Evolutionary conservation across 148 eudicot genomes (phyloP).

Genomic region (Drosera capensis): DNA sequence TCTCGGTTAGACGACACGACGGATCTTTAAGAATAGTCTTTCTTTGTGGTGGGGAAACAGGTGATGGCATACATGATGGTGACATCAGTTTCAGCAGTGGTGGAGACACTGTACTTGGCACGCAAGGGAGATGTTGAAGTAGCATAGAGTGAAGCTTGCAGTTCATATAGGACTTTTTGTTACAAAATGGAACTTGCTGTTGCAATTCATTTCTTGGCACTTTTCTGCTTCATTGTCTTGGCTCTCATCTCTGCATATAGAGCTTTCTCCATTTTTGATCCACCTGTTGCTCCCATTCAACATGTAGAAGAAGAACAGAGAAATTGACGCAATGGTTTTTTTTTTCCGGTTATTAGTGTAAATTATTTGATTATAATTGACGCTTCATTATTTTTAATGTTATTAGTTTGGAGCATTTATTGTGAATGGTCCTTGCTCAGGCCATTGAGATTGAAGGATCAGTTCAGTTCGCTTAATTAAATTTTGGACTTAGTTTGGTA

Average conservation of each 20-base stretch:
- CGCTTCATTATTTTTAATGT: background rate
- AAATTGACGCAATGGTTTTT: background rate
- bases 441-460: too few relatives aligned
- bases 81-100: constrained; percentile 52
- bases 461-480: background rate
- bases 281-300: constrained; percentile 35
- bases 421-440: background rate
- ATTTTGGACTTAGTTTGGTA: background rate
- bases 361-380: background rate
- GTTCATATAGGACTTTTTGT: constrained; percentile 62
- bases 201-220: constrained; percentile 39
- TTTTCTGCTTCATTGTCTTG: constrained; percentile 46
- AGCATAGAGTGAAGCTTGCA: constrained; percentile 85
- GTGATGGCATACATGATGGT: constrained; percentile 70
- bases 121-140: constrained; percentile 48
- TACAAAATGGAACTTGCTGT: constrained; percentile 36
- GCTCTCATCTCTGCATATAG: constrained; percentile 65
- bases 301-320: constrained; percentile 9
- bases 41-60: constrained; percentile 14
- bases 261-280: constrained; percentile 46
- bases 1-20: background rate
- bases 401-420: background rate
- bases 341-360: background rate
- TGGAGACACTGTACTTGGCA: constrained; percentile 52
- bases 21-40: background rate